phyloP scores from a whole-genome alignment of 75 land plant genomes.

The Sequoia sempervirens region DNA sequence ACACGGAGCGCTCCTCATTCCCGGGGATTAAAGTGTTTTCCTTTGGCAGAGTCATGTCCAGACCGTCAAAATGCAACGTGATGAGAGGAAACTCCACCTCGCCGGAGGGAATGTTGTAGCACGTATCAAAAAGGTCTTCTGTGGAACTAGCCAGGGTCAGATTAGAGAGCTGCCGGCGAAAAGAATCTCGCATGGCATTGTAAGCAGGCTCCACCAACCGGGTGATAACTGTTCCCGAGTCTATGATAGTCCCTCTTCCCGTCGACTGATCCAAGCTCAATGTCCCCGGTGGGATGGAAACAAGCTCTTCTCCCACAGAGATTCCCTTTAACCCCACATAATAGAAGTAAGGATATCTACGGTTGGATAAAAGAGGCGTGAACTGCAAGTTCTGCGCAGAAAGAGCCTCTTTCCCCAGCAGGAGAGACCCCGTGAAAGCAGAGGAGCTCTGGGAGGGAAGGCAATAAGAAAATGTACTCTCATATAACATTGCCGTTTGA shows the following conservation, averaged over 20 bases:
- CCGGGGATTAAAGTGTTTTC: conserved; percentile 21
- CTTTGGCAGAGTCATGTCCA: conserved; percentile 42
- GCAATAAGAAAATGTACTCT: conserved; percentile 59
- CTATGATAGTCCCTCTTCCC: conserved; percentile 58
- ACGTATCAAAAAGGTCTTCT: conserved; percentile 40
- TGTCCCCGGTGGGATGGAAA: no score
- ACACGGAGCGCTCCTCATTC: conserved; percentile 37
- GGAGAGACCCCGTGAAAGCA: conserved; percentile 34
- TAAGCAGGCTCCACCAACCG: no score
- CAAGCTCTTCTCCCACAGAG: no score
- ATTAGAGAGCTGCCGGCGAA: conserved; percentile 21
- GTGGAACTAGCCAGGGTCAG: conserved; percentile 20
- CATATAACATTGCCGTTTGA: conserved; percentile 11
- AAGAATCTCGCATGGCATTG: conserved; percentile 44
- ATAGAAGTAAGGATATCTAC: conserved; percentile 39
- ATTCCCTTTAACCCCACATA: conserved; percentile 27
- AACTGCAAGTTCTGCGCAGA: conserved; percentile 18
- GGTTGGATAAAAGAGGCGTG: conserved; percentile 42
- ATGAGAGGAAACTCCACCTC: conserved; percentile 24
- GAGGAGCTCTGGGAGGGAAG: conserved; percentile 42
- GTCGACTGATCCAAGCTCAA: conserved; percentile 7
- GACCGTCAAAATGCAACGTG: conserved; percentile 34
- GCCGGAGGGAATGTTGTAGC: conserved; percentile 31
- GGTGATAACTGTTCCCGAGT: conserved; percentile 25
- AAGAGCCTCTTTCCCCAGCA: no score